phyloP scores from a whole-genome alignment of 208 protist genomes.

The Crithidia brevicula region DNA sequence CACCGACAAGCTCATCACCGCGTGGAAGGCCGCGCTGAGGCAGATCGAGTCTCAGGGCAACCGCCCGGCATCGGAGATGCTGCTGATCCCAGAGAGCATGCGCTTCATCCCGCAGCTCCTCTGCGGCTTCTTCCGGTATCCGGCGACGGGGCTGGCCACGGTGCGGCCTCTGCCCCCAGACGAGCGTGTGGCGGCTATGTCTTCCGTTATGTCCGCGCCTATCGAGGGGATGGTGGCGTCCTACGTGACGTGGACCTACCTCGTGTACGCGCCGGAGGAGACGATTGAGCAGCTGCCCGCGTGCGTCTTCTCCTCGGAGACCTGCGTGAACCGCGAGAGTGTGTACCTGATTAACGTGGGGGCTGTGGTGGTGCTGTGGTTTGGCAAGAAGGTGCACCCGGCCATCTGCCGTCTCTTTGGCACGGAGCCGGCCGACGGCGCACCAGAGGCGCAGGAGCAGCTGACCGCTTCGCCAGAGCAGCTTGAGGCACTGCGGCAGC shows the following conservation, averaged over 20 bases:
- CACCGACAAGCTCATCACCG: conserved; percentile 55
- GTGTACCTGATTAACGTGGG: conserved; percentile 73
- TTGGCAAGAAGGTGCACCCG: conserved; percentile 51
- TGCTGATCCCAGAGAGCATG: conserved; percentile 76
- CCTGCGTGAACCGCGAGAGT: conserved; percentile 57
- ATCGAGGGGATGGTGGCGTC: conserved; percentile 69
- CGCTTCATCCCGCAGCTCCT: conserved; percentile 82
- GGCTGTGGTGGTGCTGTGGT: conserved; percentile 74
- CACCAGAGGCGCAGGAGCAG: conserved; percentile 16
- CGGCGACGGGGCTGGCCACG: conserved; percentile 55
- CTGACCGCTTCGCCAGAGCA: conserved; percentile 50
- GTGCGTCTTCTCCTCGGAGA: conserved; percentile 62
- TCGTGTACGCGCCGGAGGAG: conserved; percentile 67
- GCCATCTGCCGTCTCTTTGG: conserved; percentile 58
- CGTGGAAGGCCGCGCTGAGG: conserved; percentile 49
- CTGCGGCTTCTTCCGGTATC: conserved; percentile 71
- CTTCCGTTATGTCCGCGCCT: conserved; percentile 68
- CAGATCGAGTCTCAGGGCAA: conserved; percentile 56
- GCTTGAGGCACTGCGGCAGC: conserved; percentile 54
- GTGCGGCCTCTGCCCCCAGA: conserved; percentile 59
- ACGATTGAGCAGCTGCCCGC: conserved; percentile 52
- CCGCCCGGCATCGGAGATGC: conserved; percentile 37
- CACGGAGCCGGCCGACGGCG: conserved; percentile 30
- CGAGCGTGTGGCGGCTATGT: conserved; percentile 75
- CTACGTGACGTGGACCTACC: conserved; percentile 76